Conservation (phyloP, 208 protist species). For the Giardia muris region DNA sequence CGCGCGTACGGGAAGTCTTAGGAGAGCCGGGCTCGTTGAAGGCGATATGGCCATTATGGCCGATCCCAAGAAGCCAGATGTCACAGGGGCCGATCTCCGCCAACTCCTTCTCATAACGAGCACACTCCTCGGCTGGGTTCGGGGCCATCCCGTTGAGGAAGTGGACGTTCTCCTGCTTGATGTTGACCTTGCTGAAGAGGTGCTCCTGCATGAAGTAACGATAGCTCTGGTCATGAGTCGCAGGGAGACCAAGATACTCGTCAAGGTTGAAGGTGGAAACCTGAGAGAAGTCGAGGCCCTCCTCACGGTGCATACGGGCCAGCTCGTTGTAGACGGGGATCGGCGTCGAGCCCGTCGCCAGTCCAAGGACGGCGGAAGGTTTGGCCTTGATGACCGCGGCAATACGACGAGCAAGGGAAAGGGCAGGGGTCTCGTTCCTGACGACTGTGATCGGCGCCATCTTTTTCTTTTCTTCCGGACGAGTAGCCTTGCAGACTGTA, state of each 20-base stretch:
- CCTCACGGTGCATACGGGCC: neutral
- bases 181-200: slow-evolving; percentile 30
- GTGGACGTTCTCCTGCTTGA: neutral
- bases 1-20: neutral
- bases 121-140: neutral
- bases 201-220: slow-evolving; percentile 34
- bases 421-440: neutral
- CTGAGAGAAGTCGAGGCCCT: slow-evolving; percentile 18
- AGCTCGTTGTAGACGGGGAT: slow-evolving; percentile 9
- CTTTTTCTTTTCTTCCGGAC: neutral
- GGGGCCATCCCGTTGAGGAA: neutral
- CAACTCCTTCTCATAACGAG: neutral
- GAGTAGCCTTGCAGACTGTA: too few species aligned
- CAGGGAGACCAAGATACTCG: slow-evolving; percentile 29
- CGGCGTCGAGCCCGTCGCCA: slow-evolving; percentile 28
- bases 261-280: slow-evolving; percentile 30
- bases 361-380: slow-evolving; percentile 11
- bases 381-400: neutral
- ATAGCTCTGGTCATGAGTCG: slow-evolving; percentile 24
- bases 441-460: neutral
- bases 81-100: neutral
- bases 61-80: slow-evolving; percentile 31
- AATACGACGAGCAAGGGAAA: neutral
- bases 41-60: slow-evolving; percentile 31
- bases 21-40: slow-evolving; percentile 32